These are phyloP conservation scores for Neofusicoccum umdonicola DNA, from an alignment of 2,329 filamentous ascomycete species.

Conservation along the genomic window DNA sequence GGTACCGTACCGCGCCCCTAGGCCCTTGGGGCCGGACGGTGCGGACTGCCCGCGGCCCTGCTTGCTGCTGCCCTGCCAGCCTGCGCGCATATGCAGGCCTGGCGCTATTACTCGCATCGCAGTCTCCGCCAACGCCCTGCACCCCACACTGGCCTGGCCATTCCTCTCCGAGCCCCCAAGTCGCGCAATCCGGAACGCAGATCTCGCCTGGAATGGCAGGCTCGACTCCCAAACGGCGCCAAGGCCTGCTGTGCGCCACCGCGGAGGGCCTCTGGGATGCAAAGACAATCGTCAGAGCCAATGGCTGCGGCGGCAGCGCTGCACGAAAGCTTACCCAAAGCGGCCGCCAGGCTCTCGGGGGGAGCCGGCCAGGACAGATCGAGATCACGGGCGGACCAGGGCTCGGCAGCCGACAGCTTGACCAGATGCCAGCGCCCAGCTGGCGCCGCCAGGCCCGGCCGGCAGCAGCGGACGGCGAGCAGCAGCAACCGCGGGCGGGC, in stretches of 20 bases:
- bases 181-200: conserved; percentile 17
- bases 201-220: conserved; percentile 18
- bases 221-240: conserved; percentile 16
- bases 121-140: conserved; percentile 4
- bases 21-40: not conserved
- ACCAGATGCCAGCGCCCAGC: not conserved
- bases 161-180: conserved; percentile 3
- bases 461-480: not conserved
- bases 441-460: not conserved
- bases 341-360: not conserved
- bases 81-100: conserved; percentile 13
- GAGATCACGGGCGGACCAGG: not conserved
- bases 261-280: conserved; percentile 6
- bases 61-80: not conserved
- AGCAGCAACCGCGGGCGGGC: not conserved
- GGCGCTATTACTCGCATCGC: conserved; percentile 14
- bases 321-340: conserved; percentile 9
- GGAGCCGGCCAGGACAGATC: not conserved
- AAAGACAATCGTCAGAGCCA: conserved; percentile 15
- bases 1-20: not conserved
- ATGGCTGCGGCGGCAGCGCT: not conserved
- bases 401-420: not conserved
- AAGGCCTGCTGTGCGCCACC: conserved; percentile 14
- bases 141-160: conserved; percentile 14
- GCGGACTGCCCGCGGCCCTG: not conserved